These are phyloP conservation scores for Nicotiana tomentosiformis DNA, from an alignment of 257 asterid species.

Conservation along the genomic window DNA sequence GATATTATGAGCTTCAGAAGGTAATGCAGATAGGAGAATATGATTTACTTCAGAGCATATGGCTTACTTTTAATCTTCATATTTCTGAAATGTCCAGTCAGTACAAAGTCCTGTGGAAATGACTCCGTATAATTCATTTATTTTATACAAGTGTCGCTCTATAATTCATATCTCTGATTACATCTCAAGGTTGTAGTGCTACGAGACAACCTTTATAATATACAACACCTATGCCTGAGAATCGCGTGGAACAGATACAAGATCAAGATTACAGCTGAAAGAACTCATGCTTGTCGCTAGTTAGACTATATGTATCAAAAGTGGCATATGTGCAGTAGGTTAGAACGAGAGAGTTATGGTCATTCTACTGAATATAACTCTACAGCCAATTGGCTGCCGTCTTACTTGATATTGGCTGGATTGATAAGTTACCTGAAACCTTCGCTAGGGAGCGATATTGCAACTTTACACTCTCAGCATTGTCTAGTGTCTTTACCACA, in stretches of 20 bases:
- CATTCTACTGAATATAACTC: constrained; percentile 7
- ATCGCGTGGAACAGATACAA: background rate
- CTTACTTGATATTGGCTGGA: constrained; percentile 44
- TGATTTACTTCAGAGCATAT: no score
- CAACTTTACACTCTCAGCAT: constrained; percentile 95
- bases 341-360: background rate
- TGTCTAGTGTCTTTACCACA: constrained; percentile 94
- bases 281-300: background rate
- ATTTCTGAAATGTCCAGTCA: background rate
- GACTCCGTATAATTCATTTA: background rate
- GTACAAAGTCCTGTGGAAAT: background rate
- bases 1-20: background rate
- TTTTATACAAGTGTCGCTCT: background rate
- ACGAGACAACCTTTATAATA: background rate
- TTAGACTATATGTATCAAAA: constrained; percentile 9
- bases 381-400: constrained; percentile 58
- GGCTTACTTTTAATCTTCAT: background rate
- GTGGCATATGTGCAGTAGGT: background rate
- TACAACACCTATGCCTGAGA: constrained; percentile 10
- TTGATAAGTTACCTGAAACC: constrained; percentile 43
- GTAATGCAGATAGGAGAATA: background rate
- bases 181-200: background rate
- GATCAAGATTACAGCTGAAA: constrained; percentile 3
- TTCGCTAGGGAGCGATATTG: constrained; percentile 90
- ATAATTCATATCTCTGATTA: background rate